Evolutionary conservation across 1,284 basidiomycete genomes (phyloP), one percentile per base, ranked within the genome.

Genomic region (Cystobasidium pallidum): DNA sequence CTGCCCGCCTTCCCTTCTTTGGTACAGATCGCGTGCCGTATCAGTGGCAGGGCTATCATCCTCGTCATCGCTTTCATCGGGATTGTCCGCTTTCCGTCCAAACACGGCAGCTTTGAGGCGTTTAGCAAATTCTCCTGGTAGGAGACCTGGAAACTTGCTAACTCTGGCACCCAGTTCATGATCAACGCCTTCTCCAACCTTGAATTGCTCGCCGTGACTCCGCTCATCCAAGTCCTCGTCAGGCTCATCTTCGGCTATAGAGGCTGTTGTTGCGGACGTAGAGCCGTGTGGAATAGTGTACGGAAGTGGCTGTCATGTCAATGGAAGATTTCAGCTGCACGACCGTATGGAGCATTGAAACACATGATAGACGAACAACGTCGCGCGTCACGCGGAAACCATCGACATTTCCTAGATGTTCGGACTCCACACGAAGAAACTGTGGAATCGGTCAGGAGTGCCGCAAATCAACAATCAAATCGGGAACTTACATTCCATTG

Each of bases 311-410:
- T 66, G 24, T 21, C 17, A 65, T 28, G 24, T 19, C 21, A 15
- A 13, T 49, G 21, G 21, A 15, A 28, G 21, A 45, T 24, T 34
- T 19, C 34, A 21, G 24, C n/a, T 49, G 30, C n/a, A n/a, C 17
- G n/a, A 19, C 28, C 34, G 10, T 24, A 32, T 10, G 30, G 32
- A 30, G 52, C 63, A 51, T 6, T 17, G 19, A 26, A 19, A 10
- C 47, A n/a, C n/a, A n/a, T n/a, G 47, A 19, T 15, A 24, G 21
- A 57, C 64, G n/a, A n/a, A 66, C 64, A 2, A 71, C 68, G 57
- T 71, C 68, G 26, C 70, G 49, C 49, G 73, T 72, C 30, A 74
- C 58, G 15, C 73, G 73, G 61, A 62, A 74, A 59, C 64, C 72
- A 58, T 72, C 72, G 28, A 73, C 70, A 34, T 70, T 74, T 47